phyloP scores from a whole-genome alignment of 2,329 filamentous ascomycete genomes.

The Beauveria rudraprayagi region DNA sequence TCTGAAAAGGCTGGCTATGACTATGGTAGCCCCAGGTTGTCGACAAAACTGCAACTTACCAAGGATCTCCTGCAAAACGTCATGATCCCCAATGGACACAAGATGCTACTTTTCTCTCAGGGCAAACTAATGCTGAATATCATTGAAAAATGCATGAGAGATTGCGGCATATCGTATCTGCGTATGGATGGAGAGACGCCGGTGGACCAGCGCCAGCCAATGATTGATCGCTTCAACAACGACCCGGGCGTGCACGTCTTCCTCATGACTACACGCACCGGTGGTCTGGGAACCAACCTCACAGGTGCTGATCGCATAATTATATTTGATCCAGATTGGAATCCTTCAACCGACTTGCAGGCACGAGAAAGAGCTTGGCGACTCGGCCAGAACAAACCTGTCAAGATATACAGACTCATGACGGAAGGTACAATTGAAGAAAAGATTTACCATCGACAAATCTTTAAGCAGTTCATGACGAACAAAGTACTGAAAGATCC shows the following conservation, averaged over 20 bases:
- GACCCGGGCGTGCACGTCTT: slow-evolving; percentile 76
- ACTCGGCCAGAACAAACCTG: slow-evolving; percentile 86
- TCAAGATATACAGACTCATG: slow-evolving; percentile 97
- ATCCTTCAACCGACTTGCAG: slow-evolving; percentile 92
- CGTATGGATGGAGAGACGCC: slow-evolving; percentile 92
- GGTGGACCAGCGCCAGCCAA: slow-evolving; percentile 76
- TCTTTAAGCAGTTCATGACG: slow-evolving; percentile 96
- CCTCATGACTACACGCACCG: slow-evolving; percentile 89
- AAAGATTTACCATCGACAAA: slow-evolving; percentile 97
- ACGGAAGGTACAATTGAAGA: slow-evolving; percentile 96
- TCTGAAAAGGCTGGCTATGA: slow-evolving; percentile 55
- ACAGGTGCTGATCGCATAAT: slow-evolving; percentile 94
- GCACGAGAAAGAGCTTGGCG: slow-evolving; percentile 94
- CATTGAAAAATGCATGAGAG: slow-evolving; percentile 69
- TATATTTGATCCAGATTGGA: slow-evolving; percentile 98
- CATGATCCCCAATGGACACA: slow-evolving; percentile 87
- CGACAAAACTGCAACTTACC: slow-evolving; percentile 93
- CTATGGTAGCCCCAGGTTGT: slow-evolving; percentile 72
- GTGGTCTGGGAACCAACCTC: slow-evolving; percentile 85
- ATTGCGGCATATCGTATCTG: slow-evolving; percentile 65
- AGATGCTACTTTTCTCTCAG: slow-evolving; percentile 87
- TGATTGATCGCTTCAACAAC: slow-evolving; percentile 91
- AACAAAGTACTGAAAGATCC: slow-evolving; percentile 95
- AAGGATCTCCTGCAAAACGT: slow-evolving; percentile 71
- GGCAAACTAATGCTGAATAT: slow-evolving; percentile 95